Conservation (phyloP, 805 yeast species). For the Candida mattraensis region DNA sequence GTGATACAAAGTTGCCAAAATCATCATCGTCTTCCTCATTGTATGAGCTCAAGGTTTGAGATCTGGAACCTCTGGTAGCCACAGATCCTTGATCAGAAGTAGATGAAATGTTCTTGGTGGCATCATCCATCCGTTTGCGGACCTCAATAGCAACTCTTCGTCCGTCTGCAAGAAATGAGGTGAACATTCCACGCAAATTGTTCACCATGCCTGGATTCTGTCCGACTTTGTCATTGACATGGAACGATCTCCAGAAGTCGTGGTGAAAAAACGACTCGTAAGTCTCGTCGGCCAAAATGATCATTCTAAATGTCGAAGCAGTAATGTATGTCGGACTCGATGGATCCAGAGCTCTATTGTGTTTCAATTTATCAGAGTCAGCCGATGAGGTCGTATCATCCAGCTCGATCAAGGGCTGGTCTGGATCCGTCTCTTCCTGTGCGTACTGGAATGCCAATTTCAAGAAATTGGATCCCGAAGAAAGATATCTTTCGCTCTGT, state of each 20-base stretch:
- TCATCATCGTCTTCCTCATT: slow-evolving; percentile 34
- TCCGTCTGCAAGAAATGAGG: slow-evolving; percentile 89
- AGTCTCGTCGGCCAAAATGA: slow-evolving; percentile 88
- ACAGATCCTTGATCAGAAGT: slow-evolving; percentile 21
- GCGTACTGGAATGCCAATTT: slow-evolving; percentile 91
- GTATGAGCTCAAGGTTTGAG: slow-evolving; percentile 23
- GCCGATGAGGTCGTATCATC: no score
- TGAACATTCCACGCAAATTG: slow-evolving; percentile 83
- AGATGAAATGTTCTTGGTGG: slow-evolving; percentile 34
- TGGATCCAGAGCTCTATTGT: slow-evolving; percentile 84
- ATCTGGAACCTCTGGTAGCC: slow-evolving; percentile 19
- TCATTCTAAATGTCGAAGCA: slow-evolving; percentile 92
- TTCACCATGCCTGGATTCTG: slow-evolving; percentile 38
- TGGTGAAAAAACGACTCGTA: slow-evolving; percentile 79
- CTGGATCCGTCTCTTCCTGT: slow-evolving; percentile 56
- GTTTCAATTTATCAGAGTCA: slow-evolving; percentile 38
- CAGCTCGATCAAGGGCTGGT: slow-evolving; percentile 42
- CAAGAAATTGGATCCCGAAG: slow-evolving; percentile 84
- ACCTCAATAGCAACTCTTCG: slow-evolving; percentile 88
- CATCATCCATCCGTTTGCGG: slow-evolving; percentile 81
- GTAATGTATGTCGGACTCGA: slow-evolving; percentile 70
- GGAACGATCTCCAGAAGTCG: slow-evolving; percentile 66
- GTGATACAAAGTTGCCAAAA: slow-evolving; percentile 34
- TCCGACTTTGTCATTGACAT: slow-evolving; percentile 56
- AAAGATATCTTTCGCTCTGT: slow-evolving; percentile 77